Conservation (phyloP, 768 basidiomycete genomes). For the Trametes sanguinea region DNA sequence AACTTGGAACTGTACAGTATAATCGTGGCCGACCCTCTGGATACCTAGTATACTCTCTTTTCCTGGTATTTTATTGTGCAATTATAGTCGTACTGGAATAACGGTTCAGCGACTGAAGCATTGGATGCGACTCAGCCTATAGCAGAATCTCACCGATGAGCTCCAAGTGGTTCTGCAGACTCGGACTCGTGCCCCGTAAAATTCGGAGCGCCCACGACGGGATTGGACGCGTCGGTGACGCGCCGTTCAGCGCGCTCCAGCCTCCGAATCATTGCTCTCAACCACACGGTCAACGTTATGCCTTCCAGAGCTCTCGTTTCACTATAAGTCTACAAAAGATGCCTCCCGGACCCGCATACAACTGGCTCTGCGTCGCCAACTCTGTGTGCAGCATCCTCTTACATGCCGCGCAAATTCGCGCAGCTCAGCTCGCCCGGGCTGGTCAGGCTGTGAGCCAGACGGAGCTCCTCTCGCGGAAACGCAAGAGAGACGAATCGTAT, state of each 20-base stretch:
- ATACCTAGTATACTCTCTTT: no score
- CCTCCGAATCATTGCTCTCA: no score
- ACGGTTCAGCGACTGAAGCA: no score
- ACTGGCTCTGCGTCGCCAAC: conserved; percentile 69
- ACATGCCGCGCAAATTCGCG: conserved; percentile 62
- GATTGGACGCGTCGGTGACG: background rate
- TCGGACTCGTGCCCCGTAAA: no score
- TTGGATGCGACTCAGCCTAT: no score
- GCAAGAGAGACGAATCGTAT: conserved; percentile 4
- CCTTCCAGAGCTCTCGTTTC: background rate
- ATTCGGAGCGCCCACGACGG: background rate
- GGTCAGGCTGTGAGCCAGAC: conserved; percentile 7
- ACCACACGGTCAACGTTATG: background rate
- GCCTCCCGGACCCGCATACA: conserved; percentile 71
- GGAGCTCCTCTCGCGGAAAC: conserved; percentile 29
- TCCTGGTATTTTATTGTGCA: no score
- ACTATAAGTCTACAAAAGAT: conserved; percentile 27
- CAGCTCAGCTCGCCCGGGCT: conserved; percentile 32
- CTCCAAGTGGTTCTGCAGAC: no score
- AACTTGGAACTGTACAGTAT: no score
- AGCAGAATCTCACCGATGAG: no score
- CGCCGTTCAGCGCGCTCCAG: background rate
- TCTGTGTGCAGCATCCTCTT: conserved; percentile 61
- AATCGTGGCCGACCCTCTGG: no score
- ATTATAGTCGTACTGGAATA: no score